Base-by-base conservation (phyloP, 1,284 basidiomycete genomes). In the Mycena sp. region DNA sequence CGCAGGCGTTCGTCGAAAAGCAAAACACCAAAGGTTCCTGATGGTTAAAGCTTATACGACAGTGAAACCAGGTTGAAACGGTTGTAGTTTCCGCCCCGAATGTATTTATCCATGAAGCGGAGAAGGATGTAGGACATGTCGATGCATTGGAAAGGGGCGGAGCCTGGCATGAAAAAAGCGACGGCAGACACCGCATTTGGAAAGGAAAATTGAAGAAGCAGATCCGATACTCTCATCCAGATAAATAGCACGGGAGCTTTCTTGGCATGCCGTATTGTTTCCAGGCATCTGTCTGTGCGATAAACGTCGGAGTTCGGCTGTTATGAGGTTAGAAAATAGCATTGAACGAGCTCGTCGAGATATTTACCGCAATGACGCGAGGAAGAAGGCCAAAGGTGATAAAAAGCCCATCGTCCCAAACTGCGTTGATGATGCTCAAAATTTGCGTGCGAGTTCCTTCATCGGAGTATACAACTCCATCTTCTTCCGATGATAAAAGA, bases 71-170 rank as follows among this genome's bases (percentile, higher is more conserved):
- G 6, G 6, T 52, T 37, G 41, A 63, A 63, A 7, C 54, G 30
- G 6, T 16, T 23, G 30, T 63, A 63, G 14, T 57, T n/a, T 9
- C 30, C 43, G 12, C 16, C 26, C 7, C 61, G 61, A 12, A 63
- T 63, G 35, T 52, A 57, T 21, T 51, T 44, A 19, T 63, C 61
- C 48, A 56, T 50, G 35, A 63, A 63, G 1, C 54, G 21, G 1
- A 49, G 17, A 1, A 63, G 41, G 2, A 63, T 14, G 10, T 44
- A 63, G 1, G 54, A 25, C 5, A 63, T 29, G 14, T 63, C 48
- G 5, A 61, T 16, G 4, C 17, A 17, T 10, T 61, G 45, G 28
- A 55, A 56, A 0, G 6, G 16, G 23, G 23, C 1, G 6, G 16
- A 3, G 25, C 53, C 21, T 1, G 52, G 37, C 11, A 61, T 37